Conservation (phyloP, 768 basidiomycete species). For the Mrakia frigida region DNA sequence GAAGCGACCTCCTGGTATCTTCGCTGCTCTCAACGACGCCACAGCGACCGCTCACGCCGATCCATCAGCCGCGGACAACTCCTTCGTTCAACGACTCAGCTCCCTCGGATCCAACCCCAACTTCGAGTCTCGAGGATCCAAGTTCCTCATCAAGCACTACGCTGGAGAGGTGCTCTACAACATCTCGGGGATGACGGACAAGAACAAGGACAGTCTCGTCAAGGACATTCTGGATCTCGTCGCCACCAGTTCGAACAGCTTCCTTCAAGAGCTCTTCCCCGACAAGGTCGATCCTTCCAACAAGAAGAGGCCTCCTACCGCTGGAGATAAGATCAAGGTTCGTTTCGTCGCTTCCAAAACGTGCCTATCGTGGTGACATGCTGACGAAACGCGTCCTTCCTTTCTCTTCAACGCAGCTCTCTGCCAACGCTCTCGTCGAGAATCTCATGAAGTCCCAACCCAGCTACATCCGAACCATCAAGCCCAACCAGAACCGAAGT, state of each 20-base stretch:
- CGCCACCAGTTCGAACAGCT: conserved; percentile 69
- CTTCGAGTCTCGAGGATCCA: conserved; percentile 87
- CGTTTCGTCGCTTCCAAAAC: conserved; percentile 19
- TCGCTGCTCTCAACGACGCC: conserved; percentile 97
- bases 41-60: conserved; percentile 98
- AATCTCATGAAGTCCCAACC: conserved; percentile 95
- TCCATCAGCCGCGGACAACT: conserved; percentile 89
- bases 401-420: conserved; percentile 43
- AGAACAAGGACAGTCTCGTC: conserved; percentile 96
- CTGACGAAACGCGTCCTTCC: conserved; percentile 15
- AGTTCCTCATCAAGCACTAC: conserved; percentile 94
- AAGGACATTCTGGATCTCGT: conserved; percentile 92
- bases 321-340: conserved; percentile 95
- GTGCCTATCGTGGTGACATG: too few species aligned
- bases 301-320: conserved; percentile 97
- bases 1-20: conserved; percentile 89
- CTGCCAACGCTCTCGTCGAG: conserved; percentile 92
- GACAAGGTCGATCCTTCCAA: conserved; percentile 92
- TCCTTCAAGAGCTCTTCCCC: conserved; percentile 82
- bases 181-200: conserved; percentile 96
- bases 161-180: conserved; percentile 99
- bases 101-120: conserved; percentile 78
- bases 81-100: conserved; percentile 86
- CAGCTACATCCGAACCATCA: conserved; percentile 98
- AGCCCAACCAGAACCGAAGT: conserved; percentile 95